Percentiles rank a stretch among this genome's conserved stretches.
phyloP scores from a whole-genome alignment of 2,329 filamentous ascomycete species.

The Neopestalotiopsis sp. region DNA sequence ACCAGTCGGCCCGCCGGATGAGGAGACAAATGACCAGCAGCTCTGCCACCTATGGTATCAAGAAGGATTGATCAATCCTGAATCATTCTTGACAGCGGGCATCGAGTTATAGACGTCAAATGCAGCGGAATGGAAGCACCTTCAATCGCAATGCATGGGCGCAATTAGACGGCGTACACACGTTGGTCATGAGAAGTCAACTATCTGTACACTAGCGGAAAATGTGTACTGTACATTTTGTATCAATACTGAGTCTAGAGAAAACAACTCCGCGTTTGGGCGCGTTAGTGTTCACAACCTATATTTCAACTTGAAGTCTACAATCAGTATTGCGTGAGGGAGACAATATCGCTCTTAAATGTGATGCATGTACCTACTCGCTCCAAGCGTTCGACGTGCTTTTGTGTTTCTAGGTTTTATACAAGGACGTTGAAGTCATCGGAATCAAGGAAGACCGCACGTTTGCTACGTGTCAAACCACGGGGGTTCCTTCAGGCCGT shows the following conservation, averaged over 20 bases:
- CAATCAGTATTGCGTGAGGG: not conserved
- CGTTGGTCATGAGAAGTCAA: not conserved
- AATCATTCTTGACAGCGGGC: not conserved
- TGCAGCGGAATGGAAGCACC: not conserved
- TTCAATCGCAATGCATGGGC: not conserved
- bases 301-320: not conserved
- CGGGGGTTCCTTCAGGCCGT: too few relatives aligned
- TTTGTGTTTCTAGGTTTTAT: too few relatives aligned
- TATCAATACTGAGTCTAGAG: constrained; percentile 1
- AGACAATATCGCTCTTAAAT: too few relatives aligned
- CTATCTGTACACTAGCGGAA: not conserved
- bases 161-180: not conserved
- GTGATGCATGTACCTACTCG: too few relatives aligned
- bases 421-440: too few relatives aligned
- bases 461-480: too few relatives aligned
- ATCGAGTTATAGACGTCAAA: not conserved
- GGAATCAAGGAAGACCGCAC: too few relatives aligned
- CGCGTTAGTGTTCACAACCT: not conserved
- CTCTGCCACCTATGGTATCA: constrained; percentile 5
- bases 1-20: too few relatives aligned
- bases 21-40: not conserved
- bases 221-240: not conserved
- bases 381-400: too few relatives aligned
- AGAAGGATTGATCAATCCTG: not conserved
- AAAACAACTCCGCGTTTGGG: not conserved